Evolutionary conservation across 2,329 filamentous ascomycete genomes (phyloP), one percentile per base, ranked within the genome.

Genomic region (Xenosphaeropsis pyriputrescens): DNA sequence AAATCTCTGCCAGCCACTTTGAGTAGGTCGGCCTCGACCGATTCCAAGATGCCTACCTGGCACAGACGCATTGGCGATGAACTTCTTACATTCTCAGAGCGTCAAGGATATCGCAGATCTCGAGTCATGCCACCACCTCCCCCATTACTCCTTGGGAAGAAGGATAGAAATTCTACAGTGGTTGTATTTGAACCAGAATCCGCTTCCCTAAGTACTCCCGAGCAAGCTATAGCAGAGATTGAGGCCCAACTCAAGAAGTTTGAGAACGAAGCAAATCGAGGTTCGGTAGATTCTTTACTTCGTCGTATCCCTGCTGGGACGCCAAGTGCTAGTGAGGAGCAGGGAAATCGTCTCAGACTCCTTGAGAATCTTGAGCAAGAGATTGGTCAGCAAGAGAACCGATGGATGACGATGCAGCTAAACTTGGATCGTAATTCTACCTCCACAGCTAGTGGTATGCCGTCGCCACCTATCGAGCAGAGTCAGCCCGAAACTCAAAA

Each of bases 361-460:
- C 57, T 80, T 2, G 66, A 71, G 22, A 67, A 73, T 41, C 57
- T 80, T 1, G 75, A 80, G 49, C 60, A 59, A 42, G 75, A 80
- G 52, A 72, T 79, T 64, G 70, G 67, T 1, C 53, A 64, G 44
- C 69, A 79, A 49, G 71, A 75, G 49, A 62, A 62, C 38, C 65
- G 69, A 45, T 79, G 75, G 75, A 65, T 69, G 39, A 57, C 65
- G 36, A 64, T 78, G 56, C 70, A 72, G 40, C 57, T 64, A 18
- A 64, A 67, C 29, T 50, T 75, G 31, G 57, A 60, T 37, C 64
- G 48, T 18, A 45, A 50, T 32, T 52, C 51, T 11, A 42, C 47
- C 30, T 51, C 47, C 26, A 39, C 34, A 14, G 22, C 22, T 6
- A 11, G 22, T 26, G 22, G 22, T 11, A 18, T 39, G n/a, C 14